Percentiles rank a stretch among this genome's conserved stretches.
These are phyloP conservation scores for Amanita rimosa DNA, from an alignment of 768 basidiomycete genomes.

Conservation along the genomic window DNA sequence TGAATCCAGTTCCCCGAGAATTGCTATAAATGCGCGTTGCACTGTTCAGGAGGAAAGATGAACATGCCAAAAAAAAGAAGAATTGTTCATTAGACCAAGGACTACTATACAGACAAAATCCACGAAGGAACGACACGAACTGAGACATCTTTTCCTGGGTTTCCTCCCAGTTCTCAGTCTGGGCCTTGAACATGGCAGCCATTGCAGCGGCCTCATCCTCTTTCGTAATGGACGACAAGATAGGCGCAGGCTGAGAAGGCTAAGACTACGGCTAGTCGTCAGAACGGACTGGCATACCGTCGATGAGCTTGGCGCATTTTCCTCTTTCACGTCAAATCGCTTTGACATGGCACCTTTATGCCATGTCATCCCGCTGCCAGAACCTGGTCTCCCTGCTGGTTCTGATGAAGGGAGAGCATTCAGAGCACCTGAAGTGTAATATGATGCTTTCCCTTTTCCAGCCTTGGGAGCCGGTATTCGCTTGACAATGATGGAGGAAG, in stretches of 20 bases:
- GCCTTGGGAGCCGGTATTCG: conserved; percentile 75
- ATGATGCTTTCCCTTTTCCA: conserved; percentile 72
- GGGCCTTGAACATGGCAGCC: conserved; percentile 96
- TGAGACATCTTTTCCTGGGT: conserved; percentile 99
- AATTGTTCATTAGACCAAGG: conserved; percentile 62
- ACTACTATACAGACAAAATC: conserved; percentile 59
- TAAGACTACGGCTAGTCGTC: conserved; percentile 3
- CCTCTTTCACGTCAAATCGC: conserved; percentile 84
- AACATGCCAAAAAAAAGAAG: conserved; percentile 19
- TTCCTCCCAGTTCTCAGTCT: conserved; percentile 94
- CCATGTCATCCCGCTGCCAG: conserved; percentile 30
- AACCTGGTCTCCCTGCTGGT: conserved; percentile 24
- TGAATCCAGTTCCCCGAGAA: conserved; percentile 52
- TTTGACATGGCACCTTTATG: conserved; percentile 74
- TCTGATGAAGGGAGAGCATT: conserved; percentile 38
- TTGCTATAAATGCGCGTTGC: conserved; percentile 59
- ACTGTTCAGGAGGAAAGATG: conserved; percentile 30
- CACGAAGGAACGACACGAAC: conserved; percentile 70
- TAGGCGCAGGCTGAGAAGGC: conserved; percentile 15
- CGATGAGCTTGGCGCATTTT: conserved; percentile 20
- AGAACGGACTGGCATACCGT: conserved; percentile 3
- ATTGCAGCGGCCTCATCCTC: conserved; percentile 91
- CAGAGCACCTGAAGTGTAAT: conserved; percentile 51
- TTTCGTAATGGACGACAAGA: conserved; percentile 33
- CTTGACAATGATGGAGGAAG: conserved; percentile 89